Conservation (phyloP, 2,329 filamentous ascomycete species). For the Ilyonectria sp. region DNA sequence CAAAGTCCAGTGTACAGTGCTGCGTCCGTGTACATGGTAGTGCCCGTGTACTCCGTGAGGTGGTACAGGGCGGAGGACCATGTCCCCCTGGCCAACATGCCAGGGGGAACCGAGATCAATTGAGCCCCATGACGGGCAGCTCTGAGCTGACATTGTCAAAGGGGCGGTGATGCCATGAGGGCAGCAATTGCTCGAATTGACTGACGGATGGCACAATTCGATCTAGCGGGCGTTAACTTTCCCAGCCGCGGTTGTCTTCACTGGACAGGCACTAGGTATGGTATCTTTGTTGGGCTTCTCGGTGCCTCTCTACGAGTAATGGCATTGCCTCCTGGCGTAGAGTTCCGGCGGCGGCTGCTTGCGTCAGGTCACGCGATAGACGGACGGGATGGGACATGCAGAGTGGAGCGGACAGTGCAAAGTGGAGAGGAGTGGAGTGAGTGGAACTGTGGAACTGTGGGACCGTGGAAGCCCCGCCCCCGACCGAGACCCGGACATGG, state of each 20-base stretch:
- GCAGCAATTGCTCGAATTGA: conserved; percentile 19
- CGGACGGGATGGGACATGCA: conserved; percentile 44
- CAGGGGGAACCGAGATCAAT: conserved; percentile 37
- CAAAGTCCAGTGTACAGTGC: background rate
- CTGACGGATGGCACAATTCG: conserved; percentile 21
- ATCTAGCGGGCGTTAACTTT: conserved; percentile 4
- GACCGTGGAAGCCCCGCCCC: conserved; percentile 15
- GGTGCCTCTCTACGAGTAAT: background rate
- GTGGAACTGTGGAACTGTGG: conserved; percentile 24
- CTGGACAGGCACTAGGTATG: background rate
- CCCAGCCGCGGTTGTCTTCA: conserved; percentile 4
- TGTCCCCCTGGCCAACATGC: conserved; percentile 16
- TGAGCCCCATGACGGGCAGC: conserved; percentile 31
- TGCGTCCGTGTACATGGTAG: background rate
- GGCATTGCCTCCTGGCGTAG: conserved; percentile 15
- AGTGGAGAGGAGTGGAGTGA: background rate
- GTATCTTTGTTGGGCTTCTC: background rate
- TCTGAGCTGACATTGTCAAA: conserved; percentile 22
- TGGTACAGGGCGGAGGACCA: conserved; percentile 6
- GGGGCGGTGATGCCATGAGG: conserved; percentile 16
- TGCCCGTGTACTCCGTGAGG: background rate
- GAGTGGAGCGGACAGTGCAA: conserved; percentile 14
- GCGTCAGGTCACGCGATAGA: conserved; percentile 53
- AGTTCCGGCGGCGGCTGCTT: conserved; percentile 47
- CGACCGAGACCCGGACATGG: conserved; percentile 36